A percentile compares a stretch with the other conserved stretches of the same genome.
phyloP scores from a whole-genome alignment of 1,139 yeast species.

The Kluyveromyces sp. region DNA sequence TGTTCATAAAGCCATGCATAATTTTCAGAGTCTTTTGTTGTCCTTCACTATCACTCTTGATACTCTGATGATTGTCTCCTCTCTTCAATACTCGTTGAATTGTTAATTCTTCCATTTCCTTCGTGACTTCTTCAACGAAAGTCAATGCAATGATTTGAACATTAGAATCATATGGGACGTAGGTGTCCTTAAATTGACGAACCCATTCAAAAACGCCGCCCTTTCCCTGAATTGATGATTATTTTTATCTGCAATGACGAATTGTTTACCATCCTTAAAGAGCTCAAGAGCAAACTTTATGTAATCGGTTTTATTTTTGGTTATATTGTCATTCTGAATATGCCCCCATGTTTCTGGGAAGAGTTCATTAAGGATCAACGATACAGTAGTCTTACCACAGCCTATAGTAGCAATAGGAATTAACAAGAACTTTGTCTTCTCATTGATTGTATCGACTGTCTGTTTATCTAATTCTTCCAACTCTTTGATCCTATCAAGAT shows the following conservation, averaged over 20 bases:
- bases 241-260: constrained; percentile 76
- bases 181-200: constrained; percentile 33
- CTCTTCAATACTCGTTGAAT: constrained; percentile 51
- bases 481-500: constrained; percentile 31
- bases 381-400: constrained; percentile 88
- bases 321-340: constrained; percentile 78
- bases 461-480: constrained; percentile 29
- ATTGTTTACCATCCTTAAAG: constrained; percentile 31
- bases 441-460: constrained; percentile 28
- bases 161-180: constrained; percentile 32
- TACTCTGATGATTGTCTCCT: constrained; percentile 89
- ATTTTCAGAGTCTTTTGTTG: constrained; percentile 45
- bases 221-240: constrained; percentile 72
- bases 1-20: constrained; percentile 62
- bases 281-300: constrained; percentile 43
- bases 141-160: constrained; percentile 58
- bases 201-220: constrained; percentile 55
- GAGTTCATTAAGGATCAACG: constrained; percentile 48
- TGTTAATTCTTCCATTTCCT: constrained; percentile 39
- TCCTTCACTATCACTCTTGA: constrained; percentile 46
- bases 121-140: constrained; percentile 40
- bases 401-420: constrained; percentile 89
- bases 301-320: constrained; percentile 43
- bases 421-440: constrained; percentile 46
- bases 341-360: constrained; percentile 59